Evolutionary conservation across 495 filamentous ascomycete genomes (phyloP).

Genomic region (Talaromyces ruber): DNA sequence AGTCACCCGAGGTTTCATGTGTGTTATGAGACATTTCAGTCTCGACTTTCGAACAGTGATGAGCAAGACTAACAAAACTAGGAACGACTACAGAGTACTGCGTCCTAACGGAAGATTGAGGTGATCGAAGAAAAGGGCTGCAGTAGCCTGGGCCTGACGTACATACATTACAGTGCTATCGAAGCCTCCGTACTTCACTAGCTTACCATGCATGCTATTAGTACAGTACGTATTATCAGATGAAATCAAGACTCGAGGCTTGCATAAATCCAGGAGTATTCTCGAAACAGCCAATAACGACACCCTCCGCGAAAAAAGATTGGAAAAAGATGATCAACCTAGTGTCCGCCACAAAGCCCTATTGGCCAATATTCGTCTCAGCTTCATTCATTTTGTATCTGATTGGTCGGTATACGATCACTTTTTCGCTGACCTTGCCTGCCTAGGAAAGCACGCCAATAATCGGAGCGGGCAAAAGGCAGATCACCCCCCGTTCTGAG

Average conservation of each 20-base stretch:
- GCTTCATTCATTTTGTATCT: background rate
- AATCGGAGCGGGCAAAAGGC: too few species aligned
- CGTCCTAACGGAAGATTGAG: background rate
- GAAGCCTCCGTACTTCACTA: too few species aligned
- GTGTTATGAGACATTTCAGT: background rate
- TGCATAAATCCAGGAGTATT: background rate
- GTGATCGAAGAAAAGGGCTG: constrained; percentile 2
- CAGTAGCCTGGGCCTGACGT: background rate
- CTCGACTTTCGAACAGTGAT: background rate
- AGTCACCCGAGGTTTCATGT: background rate
- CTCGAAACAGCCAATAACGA: background rate
- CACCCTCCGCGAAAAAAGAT: background rate
- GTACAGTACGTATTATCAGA: background rate
- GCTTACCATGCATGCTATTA: too few species aligned
- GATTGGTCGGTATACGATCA: background rate
- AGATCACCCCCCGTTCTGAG: background rate
- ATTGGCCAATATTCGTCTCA: background rate
- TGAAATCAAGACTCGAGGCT: background rate
- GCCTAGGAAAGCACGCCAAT: background rate
- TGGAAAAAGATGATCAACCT: background rate
- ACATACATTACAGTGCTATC: background rate
- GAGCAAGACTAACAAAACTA: background rate
- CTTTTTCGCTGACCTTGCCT: background rate
- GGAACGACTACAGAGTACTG: background rate
- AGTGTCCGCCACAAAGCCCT: background rate